Evolutionary conservation across 2,329 filamentous ascomycete genomes (phyloP), one percentile per base, ranked within the genome.

Genomic region (Apiospora saccharicola): DNA sequence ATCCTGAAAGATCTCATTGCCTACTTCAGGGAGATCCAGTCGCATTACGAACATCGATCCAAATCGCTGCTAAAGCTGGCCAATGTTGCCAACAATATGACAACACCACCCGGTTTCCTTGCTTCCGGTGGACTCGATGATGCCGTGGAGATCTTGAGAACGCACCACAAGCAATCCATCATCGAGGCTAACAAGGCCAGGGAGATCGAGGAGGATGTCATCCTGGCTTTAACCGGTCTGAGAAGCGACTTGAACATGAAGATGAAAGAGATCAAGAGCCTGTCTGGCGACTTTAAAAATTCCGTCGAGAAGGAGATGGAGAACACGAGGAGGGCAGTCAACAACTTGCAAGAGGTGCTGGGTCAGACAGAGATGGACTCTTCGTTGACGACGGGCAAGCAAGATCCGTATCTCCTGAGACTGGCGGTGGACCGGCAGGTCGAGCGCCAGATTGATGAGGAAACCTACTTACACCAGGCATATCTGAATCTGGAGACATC

Each of bases 381-480:
- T 0, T 87, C 92, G 3, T 83, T 89, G 68, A 92, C 92, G 1
- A 92, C 91, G 7, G 95, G 95, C 74, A 98, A 96, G 83, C 93
- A 94, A 73, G 96, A 98, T 80, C 96, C 96, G 0, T 98, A 96
- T 80, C 89, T 99, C 37, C 87, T 98, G 71, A 92, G 93, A 72
- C 85, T 98, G 68, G 90, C 90, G 26, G 96, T 98, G 8, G 96
- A 99, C 80, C 91, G 93, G 71, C 95, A 98, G 82, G 88, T 99
- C 41, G 95, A 98, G 82, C 93, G 91, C 78, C 96, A 98, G 82
- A 91, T 99, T 71, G 94, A 98, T 76, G 96, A 99, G 82, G 96
- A 99, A 80, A 98, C 98, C 80, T 99, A 99, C 79, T 85, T 99
- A 24, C 96, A 98, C 80, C 90, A 97, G 93, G 96, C 96, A 13